These are phyloP conservation scores for Mycena metata DNA, from an alignment of 768 basidiomycete genomes.

Conservation along the genomic window DNA sequence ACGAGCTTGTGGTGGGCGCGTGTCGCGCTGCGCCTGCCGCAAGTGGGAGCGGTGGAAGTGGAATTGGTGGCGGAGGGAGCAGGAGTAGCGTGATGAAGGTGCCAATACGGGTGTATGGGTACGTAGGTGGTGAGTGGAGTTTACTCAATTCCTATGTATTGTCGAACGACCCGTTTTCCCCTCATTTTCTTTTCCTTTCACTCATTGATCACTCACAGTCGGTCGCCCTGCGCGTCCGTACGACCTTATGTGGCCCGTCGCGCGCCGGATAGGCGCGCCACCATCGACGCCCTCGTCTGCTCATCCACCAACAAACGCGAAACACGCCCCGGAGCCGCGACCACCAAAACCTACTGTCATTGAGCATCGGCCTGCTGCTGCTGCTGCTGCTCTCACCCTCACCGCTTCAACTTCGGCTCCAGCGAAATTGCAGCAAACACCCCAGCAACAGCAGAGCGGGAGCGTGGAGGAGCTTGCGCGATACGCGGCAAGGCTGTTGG, in stretches of 20 bases:
- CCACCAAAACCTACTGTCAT: conserved; percentile 7
- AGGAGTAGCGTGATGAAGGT: conserved; percentile 85
- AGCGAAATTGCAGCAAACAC: background rate
- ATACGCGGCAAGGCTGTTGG: conserved; percentile 68
- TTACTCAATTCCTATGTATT: too few relatives aligned
- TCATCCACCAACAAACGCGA: background rate
- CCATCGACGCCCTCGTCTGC: conserved; percentile 22
- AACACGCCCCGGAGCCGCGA: background rate
- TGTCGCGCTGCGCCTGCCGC: conserved; percentile 70
- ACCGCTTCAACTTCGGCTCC: too few relatives aligned
- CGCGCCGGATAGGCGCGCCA: conserved; percentile 52
- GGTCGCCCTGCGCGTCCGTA: conserved; percentile 74
- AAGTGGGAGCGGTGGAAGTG: conserved; percentile 43
- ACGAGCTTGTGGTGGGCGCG: conserved; percentile 91
- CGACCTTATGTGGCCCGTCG: conserved; percentile 87
- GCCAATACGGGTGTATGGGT: conserved; percentile 91
- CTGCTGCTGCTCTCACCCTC: background rate
- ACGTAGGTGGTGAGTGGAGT: conserved; percentile 76
- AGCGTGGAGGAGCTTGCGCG: conserved; percentile 63
- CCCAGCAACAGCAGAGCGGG: conserved; percentile 26
- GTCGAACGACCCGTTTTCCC: too few relatives aligned
- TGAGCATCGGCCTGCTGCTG: conserved; percentile 1
- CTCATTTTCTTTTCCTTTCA: too few relatives aligned
- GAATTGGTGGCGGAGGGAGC: conserved; percentile 27
- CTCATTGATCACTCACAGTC: conserved; percentile 49